Evolutionary conservation across 2,329 filamentous ascomycete genomes (phyloP), one percentile per base, ranked within the genome.

Genomic region (Aspergillus versicolor): DNA sequence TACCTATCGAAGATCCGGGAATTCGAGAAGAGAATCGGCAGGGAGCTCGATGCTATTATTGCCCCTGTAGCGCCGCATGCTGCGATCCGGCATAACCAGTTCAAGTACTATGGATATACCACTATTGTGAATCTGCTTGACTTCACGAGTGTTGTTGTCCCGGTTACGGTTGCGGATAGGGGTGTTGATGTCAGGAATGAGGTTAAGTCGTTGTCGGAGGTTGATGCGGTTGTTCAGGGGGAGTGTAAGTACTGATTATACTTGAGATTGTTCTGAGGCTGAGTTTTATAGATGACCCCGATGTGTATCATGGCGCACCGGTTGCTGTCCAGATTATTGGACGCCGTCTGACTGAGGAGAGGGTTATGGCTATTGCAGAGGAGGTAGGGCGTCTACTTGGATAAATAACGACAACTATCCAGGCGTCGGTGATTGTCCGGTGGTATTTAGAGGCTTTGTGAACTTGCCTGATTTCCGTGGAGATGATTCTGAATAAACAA

Each of bases 281-380:
- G 24, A 24, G 5, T 2, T 6, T 24, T 6, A 7, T 24, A 24
- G 24, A 79, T 63, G 77, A 80, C 52, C 70, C 77, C 0, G 75
- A 78, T 37, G 66, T 74, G 1, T 80, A 77, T 48, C 65, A 80
- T 54, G 76, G 75, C 2, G 75, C 71, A 1, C 77, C 76, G 15
- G 76, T 79, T 5, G 73, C 72, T 2, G 57, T 80, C 5, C 77
- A 81, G 65, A 65, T 80, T 52, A 75, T 81, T 4, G 76, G 69
- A 3, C 66, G 77, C 7, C 73, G 73, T 43, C 72, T 77, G 51
- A 73, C 76, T 44, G 78, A 80, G 62, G 77, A 80, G 65, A 77
- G 76, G 61, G 71, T 75, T 19, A 64, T 77, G 55, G 72, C 71
- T 1, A 71, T 77, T 58, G 74, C 74, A 9, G 73, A 76, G 41